Conservation (phyloP, 345 rosid species). For the Physaria fendleri region DNA sequence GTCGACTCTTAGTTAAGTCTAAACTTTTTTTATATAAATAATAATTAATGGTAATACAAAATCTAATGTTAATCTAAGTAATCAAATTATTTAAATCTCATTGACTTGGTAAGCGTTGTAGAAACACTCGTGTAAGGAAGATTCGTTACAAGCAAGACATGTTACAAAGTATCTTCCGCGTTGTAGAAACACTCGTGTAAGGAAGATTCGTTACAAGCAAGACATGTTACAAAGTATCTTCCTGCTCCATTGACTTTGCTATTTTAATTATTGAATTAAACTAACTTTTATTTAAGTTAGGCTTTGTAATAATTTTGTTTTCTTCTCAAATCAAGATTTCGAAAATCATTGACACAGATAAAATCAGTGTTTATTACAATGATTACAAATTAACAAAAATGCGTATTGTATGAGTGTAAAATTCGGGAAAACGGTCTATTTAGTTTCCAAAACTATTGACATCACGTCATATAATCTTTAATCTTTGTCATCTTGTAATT, state of each 20-base stretch:
- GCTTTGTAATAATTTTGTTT: not conserved
- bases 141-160: not conserved
- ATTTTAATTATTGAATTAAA: not conserved
- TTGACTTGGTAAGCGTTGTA: not conserved
- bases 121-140: constrained; percentile 13
- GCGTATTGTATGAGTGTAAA: no score
- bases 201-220: not conserved
- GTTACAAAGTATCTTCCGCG: not conserved
- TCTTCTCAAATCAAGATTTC: not conserved
- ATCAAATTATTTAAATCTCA: not conserved
- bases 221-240: not conserved
- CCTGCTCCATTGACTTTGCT: constrained; percentile 11
- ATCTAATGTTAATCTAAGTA: not conserved
- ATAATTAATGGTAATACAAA: no score
- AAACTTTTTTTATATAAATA: not conserved
- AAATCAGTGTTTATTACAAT: no score
- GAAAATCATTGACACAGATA: not conserved
- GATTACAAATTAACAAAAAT: no score
- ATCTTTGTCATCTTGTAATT: no score
- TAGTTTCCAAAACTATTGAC: no score
- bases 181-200: no score
- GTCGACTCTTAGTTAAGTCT: no score
- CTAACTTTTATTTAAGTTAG: not conserved
- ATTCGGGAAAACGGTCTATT: no score
- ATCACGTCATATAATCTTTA: no score